These are phyloP conservation scores for Jacaranda mimosifolia DNA, from an alignment of 257 asterid genomes.

Conservation along the genomic window DNA sequence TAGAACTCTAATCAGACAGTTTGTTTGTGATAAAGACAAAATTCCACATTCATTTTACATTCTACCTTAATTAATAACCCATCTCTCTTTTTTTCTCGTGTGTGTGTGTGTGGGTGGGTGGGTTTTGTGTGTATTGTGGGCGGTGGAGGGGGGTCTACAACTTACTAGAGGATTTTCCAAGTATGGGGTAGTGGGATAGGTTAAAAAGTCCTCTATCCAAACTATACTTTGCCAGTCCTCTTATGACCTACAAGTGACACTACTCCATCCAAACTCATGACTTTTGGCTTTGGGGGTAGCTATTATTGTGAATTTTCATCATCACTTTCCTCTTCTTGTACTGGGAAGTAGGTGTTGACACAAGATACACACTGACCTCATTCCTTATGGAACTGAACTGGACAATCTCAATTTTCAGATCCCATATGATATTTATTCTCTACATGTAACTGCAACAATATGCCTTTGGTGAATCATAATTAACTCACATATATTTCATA, in stretches of 20 bases:
- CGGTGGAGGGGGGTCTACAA: too few relatives aligned
- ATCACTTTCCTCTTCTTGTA: constrained; percentile 29
- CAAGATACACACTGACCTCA: constrained; percentile 33
- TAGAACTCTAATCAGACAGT: too few relatives aligned
- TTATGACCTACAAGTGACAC: neutral
- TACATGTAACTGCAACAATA: neutral
- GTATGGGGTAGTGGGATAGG: neutral
- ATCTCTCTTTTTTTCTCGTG: too few relatives aligned
- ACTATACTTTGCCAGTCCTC: neutral
- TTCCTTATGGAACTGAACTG: constrained; percentile 27
- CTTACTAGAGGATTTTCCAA: neutral
- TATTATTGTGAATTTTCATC: constrained; percentile 33
- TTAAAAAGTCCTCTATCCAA: too few relatives aligned
- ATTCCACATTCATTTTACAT: too few relatives aligned
- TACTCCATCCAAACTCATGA: neutral
- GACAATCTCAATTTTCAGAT: constrained; percentile 12
- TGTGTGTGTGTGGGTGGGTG: too few relatives aligned
- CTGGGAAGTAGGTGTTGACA: constrained; percentile 39
- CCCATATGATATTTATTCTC: constrained; percentile 34
- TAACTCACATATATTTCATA: constrained; percentile 11
- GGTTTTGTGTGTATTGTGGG: too few relatives aligned
- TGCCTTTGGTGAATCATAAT: constrained; percentile 9
- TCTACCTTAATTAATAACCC: too few relatives aligned
- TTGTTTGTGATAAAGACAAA: too few relatives aligned
- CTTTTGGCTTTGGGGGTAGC: constrained; percentile 6